phyloP scores from a whole-genome alignment of 805 yeast species.

The Saturnispora galanensis region DNA sequence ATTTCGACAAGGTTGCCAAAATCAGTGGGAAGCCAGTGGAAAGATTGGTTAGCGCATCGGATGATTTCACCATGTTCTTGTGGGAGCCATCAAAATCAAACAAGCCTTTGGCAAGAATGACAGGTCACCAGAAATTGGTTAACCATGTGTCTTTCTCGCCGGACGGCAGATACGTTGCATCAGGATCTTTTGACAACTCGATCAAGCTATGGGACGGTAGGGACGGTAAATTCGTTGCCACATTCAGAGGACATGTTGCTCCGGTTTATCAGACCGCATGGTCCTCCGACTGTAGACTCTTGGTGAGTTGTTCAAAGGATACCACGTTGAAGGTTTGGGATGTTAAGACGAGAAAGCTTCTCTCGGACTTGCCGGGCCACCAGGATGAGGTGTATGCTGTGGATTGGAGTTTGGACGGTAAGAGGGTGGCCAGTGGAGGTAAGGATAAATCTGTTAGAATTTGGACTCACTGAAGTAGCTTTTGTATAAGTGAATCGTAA shows the following conservation, averaged over 20 bases:
- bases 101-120: conserved; percentile 88
- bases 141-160: conserved; percentile 95
- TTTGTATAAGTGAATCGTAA: background rate
- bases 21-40: conserved; percentile 51
- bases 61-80: conserved; percentile 94
- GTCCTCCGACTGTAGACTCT: conserved; percentile 87
- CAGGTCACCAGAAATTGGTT: conserved; percentile 95
- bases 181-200: conserved; percentile 92
- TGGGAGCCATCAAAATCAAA: conserved; percentile 83
- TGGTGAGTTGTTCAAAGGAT: conserved; percentile 92
- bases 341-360: conserved; percentile 70
- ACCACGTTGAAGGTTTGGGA: conserved; percentile 97
- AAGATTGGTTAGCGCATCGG: conserved; percentile 87
- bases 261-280: conserved; percentile 97
- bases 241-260: conserved; percentile 95
- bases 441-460: conserved; percentile 89
- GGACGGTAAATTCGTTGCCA: conserved; percentile 79
- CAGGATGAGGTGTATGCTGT: conserved; percentile 93
- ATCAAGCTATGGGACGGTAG: conserved; percentile 94
- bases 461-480: conserved; percentile 61
- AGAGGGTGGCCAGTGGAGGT: conserved; percentile 93
- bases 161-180: conserved; percentile 82
- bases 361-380: conserved; percentile 92
- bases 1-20: conserved; percentile 55
- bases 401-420: conserved; percentile 96